These are phyloP conservation scores for Fusarium udum DNA, from an alignment of 2,329 filamentous ascomycete species.

Conservation along the genomic window DNA sequence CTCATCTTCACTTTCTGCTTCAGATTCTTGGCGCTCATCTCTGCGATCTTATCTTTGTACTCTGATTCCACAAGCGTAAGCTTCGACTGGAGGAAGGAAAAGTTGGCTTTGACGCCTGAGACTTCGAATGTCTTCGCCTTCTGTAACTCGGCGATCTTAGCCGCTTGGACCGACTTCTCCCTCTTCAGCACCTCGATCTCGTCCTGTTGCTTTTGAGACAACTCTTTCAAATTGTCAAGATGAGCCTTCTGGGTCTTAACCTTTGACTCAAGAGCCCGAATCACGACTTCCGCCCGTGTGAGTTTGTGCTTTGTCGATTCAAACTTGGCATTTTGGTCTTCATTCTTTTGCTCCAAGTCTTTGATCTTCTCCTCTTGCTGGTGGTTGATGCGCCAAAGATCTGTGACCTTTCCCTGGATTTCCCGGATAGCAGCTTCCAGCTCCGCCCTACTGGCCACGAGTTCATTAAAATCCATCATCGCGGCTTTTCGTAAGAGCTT, in stretches of 20 bases:
- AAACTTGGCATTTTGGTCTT: too few species aligned
- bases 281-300: accelerated
- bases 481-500: too few species aligned
- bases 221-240: accelerated
- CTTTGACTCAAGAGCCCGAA: neutral
- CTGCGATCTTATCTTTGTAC: neutral
- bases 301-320: neutral
- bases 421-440: neutral
- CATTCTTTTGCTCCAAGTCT: neutral
- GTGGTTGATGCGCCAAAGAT: neutral
- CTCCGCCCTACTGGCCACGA: too few species aligned
- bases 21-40: neutral
- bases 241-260: neutral
- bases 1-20: too few species aligned
- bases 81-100: neutral
- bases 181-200: neutral
- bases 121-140: neutral
- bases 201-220: neutral
- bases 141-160: neutral
- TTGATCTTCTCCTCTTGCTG: neutral
- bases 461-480: neutral
- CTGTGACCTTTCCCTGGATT: neutral
- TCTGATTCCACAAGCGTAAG: accelerated
- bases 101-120: neutral
- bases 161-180: too few species aligned